A percentile compares a stretch with the other conserved stretches of the same genome.
These are phyloP conservation scores for Phellinidium pouzarii DNA, from an alignment of 1,284 basidiomycete species.

Conservation along the genomic window DNA sequence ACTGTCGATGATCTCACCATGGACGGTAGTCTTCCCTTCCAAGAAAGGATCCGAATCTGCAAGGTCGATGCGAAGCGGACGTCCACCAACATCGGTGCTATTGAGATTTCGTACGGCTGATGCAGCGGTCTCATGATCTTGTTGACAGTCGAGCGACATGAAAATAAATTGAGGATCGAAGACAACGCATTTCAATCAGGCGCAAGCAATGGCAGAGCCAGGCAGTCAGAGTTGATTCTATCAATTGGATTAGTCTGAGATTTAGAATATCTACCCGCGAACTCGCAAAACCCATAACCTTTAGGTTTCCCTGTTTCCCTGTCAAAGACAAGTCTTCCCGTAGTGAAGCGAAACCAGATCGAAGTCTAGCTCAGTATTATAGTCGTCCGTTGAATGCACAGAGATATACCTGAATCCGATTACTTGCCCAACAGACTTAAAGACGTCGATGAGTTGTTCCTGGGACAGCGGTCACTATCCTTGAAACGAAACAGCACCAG, in stretches of 20 bases:
- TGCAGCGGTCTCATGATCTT: slow-evolving; percentile 87
- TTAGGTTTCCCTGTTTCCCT: slow-evolving; percentile 92
- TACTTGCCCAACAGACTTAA: slow-evolving; percentile 82
- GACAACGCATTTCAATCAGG: slow-evolving; percentile 16
- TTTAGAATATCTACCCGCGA: slow-evolving; percentile 65
- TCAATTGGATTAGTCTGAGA: slow-evolving; percentile 35
- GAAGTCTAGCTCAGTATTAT: not conserved
- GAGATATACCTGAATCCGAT: slow-evolving; percentile 74
- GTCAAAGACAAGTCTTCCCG: slow-evolving; percentile 87
- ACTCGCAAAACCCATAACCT: slow-evolving; percentile 98
- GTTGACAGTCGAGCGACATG: not conserved
- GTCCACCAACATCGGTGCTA: slow-evolving; percentile 63
- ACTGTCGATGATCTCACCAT: slow-evolving; percentile 58
- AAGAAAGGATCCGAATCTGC: slow-evolving; percentile 44
- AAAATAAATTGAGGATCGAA: not conserved
- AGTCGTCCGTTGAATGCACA: not conserved
- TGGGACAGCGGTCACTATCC: slow-evolving; percentile 22
- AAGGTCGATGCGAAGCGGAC: slow-evolving; percentile 67
- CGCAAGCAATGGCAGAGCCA: slow-evolving; percentile 17
- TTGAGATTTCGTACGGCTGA: slow-evolving; percentile 77
- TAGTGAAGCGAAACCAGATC: not conserved
- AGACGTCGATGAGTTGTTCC: slow-evolving; percentile 79
- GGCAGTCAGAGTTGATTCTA: slow-evolving; percentile 15
- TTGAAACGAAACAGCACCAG: not conserved
- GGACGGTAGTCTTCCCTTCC: slow-evolving; percentile 45